A percentile compares a stretch with the other conserved stretches of the same genome.
Conservation (phyloP, 129 eudicot species). For the sunflower (Helianthus annuus) region HanXRQr2.0-SUNRISE NC_035433.2:143116797-143117296, state of each 20-base stretch:
- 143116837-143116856: constrained; percentile 53
- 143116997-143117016: constrained; percentile 83
- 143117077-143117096: constrained; percentile 77
- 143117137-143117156: constrained; percentile 72
- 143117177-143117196: constrained; percentile 2
- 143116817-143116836: constrained; percentile 48
- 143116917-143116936: constrained; percentile 44
- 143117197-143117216: not conserved
- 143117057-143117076: constrained; percentile 45
- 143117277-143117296: not conserved
- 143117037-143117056: constrained; percentile 52
- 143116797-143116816: constrained; percentile 16
- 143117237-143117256: not conserved
- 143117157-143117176: not conserved
- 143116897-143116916: constrained; percentile 69
- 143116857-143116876: constrained; percentile 60
- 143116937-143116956: constrained; percentile 62
- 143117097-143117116: constrained; percentile 68
- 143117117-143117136: constrained; percentile 88
- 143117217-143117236: too few species aligned
- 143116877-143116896: constrained; percentile 73
- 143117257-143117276: not conserved
- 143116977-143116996: constrained; percentile 75
- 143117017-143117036: constrained; percentile 68
- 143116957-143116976: constrained; percentile 71